Conservation (phyloP, 1,139 yeast genomes). For the Pichia norvegensis region DNA sequence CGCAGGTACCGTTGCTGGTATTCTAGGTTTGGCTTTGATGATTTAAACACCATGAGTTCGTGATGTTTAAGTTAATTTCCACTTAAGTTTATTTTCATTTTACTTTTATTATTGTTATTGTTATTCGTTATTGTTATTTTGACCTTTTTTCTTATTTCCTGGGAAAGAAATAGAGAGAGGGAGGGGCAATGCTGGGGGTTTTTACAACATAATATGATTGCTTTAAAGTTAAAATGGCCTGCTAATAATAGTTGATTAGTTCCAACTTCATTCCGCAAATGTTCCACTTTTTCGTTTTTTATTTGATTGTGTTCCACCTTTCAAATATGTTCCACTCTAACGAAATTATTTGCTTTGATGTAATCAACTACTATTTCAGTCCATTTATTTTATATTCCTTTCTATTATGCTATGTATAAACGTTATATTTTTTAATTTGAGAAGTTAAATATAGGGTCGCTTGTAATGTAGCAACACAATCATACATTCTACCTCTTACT, state of each 20-base stretch:
- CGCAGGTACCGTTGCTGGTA: constrained; percentile 11
- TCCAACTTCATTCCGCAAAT: background rate
- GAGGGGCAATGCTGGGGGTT: constrained; percentile 10
- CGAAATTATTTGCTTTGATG: background rate
- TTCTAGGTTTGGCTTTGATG: constrained; percentile 9
- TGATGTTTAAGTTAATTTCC: background rate
- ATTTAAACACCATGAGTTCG: constrained; percentile 4
- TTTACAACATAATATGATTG: background rate
- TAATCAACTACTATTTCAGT: background rate
- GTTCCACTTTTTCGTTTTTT: background rate
- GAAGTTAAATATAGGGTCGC: background rate
- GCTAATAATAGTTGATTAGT: background rate
- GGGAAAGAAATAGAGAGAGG: constrained; percentile 15
- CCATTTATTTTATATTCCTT: background rate
- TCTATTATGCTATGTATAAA: background rate
- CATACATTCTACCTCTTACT: background rate
- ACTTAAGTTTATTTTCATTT: background rate
- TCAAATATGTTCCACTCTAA: background rate
- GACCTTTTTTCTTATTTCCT: background rate
- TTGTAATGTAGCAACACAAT: too few species aligned
- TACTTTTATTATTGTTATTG: background rate
- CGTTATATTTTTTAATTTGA: background rate
- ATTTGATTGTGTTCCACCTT: background rate
- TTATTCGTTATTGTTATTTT: constrained; percentile 1
- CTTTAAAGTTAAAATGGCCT: background rate